Evolutionary conservation across 2,329 filamentous ascomycete species (phyloP), one percentile per base, ranked within the genome.

Genomic region (Colletotrichum eremochloae): DNA sequence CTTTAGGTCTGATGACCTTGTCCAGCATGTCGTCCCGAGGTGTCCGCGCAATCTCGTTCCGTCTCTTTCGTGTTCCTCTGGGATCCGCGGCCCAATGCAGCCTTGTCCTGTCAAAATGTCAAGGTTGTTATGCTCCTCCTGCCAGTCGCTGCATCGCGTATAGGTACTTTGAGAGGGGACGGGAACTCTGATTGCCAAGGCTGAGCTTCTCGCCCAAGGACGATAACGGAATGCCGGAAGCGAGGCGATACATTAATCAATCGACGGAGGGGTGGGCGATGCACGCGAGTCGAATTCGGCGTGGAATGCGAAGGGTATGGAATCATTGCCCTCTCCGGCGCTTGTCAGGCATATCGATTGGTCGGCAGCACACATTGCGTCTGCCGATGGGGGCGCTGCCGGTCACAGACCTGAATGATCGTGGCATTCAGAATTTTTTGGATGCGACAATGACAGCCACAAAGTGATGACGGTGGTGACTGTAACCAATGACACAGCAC

Each of bases 1-100:
- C 66, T 62, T 65, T 72, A 68, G 71, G 71, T 73, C 71, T 71
- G 67, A 63, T 73, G 71, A 73, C 71, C 68, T 56, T 67, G 68
- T 73, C 68, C 64, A 67, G 48, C 66, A 62, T 56, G 57, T 67
- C 53, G 36, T 73, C 48, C 71, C 71, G 71, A 73, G 56, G 71
- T 72, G 69, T 72, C 71, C 63, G 71, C 62, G 62, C 67, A 67
- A 71, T 67, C 62, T 71, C 68, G 48, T 67, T 57, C 71, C 71
- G 57, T 60, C 52, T 53, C 71, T 56, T 63, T 73, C 71, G 67
- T 71, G 50, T 71, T 63, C 44, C 40, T 72, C 50, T 53, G 62
- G 62, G 62, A 67, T 60, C 48, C 70, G 55, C 42, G 61, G 48
- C 70, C 66, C 48, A 65, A 65, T 55, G 33, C 40, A 61, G 70